Conservation (phyloP, 208 protist genomes). For the Novymonas esmeraldas region DNA sequence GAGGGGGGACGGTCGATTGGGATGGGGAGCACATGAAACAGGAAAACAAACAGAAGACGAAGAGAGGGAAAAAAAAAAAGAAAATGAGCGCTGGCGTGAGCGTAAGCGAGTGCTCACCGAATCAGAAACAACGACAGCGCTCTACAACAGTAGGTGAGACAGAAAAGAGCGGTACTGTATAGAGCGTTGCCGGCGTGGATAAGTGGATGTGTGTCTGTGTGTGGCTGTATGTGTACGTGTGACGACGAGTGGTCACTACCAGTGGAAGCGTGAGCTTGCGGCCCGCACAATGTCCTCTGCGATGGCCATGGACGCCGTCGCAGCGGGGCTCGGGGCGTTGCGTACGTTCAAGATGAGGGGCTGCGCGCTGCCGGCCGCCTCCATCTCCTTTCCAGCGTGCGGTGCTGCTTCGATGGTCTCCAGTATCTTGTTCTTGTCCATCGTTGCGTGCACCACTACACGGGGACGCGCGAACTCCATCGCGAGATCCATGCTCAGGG, state of each 20-base stretch:
- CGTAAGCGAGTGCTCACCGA: too few species aligned
- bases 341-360: slow-evolving; percentile 88
- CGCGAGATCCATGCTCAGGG: slow-evolving; percentile 68
- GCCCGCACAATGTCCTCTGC: slow-evolving; percentile 81
- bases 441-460: slow-evolving; percentile 40
- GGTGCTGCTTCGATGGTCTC: slow-evolving; percentile 35
- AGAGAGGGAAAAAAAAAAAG: neutral
- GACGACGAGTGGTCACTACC: slow-evolving; percentile 41
- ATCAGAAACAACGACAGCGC: too few species aligned
- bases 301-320: slow-evolving; percentile 87
- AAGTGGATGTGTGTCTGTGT: too few species aligned
- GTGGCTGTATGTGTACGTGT: too few species aligned
- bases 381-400: slow-evolving; percentile 10
- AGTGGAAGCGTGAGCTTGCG: slow-evolving; percentile 66
- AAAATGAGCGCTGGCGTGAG: neutral
- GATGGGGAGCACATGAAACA: too few species aligned
- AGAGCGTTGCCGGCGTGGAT: too few species aligned
- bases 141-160: too few species aligned
- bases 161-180: too few species aligned
- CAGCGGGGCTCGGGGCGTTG: slow-evolving; percentile 89
- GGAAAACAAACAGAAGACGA: too few species aligned
- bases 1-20: too few species aligned
- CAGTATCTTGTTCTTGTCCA: slow-evolving; percentile 42
- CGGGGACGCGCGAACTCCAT: slow-evolving; percentile 77
- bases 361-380: slow-evolving; percentile 8